These are phyloP conservation scores for Dendrobium huoshanense DNA, from an alignment of 106 monocot species.

Conservation along the genomic window DNA sequence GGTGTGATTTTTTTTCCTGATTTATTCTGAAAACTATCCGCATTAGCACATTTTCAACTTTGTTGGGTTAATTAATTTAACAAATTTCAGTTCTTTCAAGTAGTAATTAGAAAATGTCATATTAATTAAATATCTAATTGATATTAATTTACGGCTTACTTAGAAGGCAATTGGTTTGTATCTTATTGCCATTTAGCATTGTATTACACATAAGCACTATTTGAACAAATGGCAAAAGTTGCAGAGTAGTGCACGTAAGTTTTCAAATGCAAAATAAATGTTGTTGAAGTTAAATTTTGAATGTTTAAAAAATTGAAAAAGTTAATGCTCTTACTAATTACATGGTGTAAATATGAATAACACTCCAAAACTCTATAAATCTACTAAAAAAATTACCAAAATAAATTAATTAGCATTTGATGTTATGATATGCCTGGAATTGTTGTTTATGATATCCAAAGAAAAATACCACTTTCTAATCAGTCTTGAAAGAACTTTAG, in stretches of 20 bases:
- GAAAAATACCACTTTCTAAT: background rate
- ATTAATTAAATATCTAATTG: background rate
- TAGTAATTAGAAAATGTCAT: background rate
- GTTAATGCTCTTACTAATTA: background rate
- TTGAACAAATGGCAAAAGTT: background rate
- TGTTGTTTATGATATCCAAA: background rate
- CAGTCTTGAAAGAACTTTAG: background rate
- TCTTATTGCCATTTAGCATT: background rate
- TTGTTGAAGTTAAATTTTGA: background rate
- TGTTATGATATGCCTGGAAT: background rate
- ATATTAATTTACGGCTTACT: background rate
- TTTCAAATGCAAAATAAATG: background rate
- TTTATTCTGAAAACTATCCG: background rate
- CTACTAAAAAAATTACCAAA: background rate
- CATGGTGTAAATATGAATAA: background rate
- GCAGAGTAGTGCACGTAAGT: background rate
- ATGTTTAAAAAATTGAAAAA: background rate
- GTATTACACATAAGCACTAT: background rate
- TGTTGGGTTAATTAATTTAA: background rate
- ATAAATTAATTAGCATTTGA: background rate
- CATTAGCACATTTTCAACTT: background rate
- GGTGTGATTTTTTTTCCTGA: background rate
- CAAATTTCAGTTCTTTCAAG: background rate
- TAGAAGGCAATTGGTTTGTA: background rate
- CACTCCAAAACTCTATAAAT: background rate